phyloP scores from a whole-genome alignment of 1,284 basidiomycete species.

The Ganoderma sinense region DNA sequence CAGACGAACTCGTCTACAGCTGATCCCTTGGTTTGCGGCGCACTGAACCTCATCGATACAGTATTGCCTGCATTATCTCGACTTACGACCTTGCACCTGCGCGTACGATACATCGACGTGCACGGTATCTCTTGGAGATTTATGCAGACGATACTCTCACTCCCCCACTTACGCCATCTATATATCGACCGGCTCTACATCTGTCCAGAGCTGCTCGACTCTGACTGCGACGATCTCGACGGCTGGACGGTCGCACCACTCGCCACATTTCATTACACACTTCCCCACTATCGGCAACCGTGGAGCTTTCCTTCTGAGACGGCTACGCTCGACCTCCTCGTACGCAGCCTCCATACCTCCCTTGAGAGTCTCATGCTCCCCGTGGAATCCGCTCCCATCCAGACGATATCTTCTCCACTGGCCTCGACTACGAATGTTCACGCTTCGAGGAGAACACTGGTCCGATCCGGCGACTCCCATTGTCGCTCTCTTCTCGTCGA shows the following conservation, averaged over 20 bases:
- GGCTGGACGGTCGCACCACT: too few species aligned
- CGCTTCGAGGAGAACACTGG: background rate
- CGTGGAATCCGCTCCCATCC: background rate
- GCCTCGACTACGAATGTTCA: background rate
- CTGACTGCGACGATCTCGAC: too few species aligned
- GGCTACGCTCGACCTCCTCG: background rate
- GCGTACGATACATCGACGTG: background rate
- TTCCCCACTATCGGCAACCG: too few species aligned
- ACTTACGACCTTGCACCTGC: background rate
- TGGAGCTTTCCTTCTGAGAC: background rate
- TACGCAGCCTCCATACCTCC: background rate
- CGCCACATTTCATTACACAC: too few species aligned
- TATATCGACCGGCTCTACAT: background rate
- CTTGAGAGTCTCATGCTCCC: conserved; percentile 1
- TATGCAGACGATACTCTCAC: background rate
- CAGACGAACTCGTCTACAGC: too few species aligned
- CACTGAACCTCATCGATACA: background rate
- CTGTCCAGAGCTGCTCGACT: too few species aligned
- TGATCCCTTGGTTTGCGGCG: background rate
- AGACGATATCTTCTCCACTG: background rate
- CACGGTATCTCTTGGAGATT: background rate
- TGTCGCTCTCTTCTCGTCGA: background rate
- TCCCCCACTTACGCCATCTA: background rate
- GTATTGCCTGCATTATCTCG: background rate
- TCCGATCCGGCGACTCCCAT: background rate